These are phyloP conservation scores for Penicillium ucsense DNA, from an alignment of 495 filamentous ascomycete species.

Conservation along the genomic window DNA sequence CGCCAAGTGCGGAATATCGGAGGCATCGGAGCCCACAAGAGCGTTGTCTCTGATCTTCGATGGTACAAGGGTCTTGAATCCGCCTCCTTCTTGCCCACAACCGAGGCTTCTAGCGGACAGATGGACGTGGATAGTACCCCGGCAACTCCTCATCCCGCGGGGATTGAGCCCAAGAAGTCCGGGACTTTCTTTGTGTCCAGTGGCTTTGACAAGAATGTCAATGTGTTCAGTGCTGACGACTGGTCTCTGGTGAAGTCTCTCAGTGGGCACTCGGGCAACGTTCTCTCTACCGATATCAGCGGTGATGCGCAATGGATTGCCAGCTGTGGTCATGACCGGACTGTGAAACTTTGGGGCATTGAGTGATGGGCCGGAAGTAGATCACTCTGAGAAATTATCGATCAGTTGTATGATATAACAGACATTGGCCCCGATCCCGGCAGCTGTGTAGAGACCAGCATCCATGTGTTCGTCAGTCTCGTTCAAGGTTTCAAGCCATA, in stretches of 20 bases:
- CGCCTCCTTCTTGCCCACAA: conserved; percentile 46
- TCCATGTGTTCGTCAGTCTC: too few species aligned
- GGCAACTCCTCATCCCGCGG: conserved; percentile 5
- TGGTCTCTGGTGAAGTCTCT: conserved; percentile 85
- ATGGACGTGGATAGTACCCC: conserved; percentile 45
- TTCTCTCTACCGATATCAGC: conserved; percentile 80
- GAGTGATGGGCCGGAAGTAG: conserved; percentile 43
- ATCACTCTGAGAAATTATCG: too few species aligned
- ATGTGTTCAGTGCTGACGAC: conserved; percentile 91
- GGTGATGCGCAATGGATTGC: conserved; percentile 83
- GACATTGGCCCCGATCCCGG: too few species aligned
- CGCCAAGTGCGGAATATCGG: conserved; percentile 75
- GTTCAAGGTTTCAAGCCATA: too few species aligned
- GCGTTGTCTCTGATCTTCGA: conserved; percentile 81
- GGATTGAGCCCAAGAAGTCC: conserved; percentile 47
- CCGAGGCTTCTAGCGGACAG: conserved; percentile 48
- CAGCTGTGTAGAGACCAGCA: too few species aligned
- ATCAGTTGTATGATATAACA: too few species aligned
- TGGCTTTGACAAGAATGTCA: conserved; percentile 93
- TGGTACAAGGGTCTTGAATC: conserved; percentile 85
- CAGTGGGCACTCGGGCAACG: conserved; percentile 83
- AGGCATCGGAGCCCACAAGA: conserved; percentile 82
- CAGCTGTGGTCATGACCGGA: conserved; percentile 85
- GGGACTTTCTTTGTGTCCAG: conserved; percentile 85
- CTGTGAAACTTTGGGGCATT: conserved; percentile 91